These are phyloP conservation scores for Scedosporium apiospermum DNA, from an alignment of 2,329 filamentous ascomycete species.

Conservation along the genomic window DNA sequence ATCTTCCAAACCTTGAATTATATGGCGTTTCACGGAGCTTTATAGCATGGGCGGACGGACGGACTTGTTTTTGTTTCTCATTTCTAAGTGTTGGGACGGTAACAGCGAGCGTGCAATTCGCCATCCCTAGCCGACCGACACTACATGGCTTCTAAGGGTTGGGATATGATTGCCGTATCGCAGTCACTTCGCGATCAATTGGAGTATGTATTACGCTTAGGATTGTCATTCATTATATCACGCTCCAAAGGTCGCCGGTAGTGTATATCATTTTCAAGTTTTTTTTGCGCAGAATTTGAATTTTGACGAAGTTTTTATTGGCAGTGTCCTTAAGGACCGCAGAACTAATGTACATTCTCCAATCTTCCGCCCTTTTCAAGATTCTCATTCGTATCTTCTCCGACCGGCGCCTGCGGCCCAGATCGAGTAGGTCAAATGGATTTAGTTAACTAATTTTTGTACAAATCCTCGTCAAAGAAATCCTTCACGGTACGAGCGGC, in stretches of 20 bases:
- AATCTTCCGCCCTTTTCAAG: no score
- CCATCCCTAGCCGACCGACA: no score
- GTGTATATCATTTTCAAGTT: background rate
- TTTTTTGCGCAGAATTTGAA: background rate
- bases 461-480: background rate
- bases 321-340: no score
- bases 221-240: background rate
- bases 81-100: background rate
- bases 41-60: background rate
- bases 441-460: background rate
- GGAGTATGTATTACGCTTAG: background rate
- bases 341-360: no score
- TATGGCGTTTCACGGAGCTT: background rate
- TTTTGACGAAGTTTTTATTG: no score
- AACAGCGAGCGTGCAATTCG: no score
- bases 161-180: background rate
- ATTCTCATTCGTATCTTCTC: no score
- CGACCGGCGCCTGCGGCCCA: no score
- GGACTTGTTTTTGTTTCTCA: background rate
- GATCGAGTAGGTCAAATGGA: no score
- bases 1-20: background rate
- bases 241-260: background rate
- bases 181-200: background rate
- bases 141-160: no score
- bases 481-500: conserved; percentile 31